These are phyloP conservation scores for Naumovozyma castellii DNA, from an alignment of 805 yeast species.

Conservation along the genomic window DNA sequence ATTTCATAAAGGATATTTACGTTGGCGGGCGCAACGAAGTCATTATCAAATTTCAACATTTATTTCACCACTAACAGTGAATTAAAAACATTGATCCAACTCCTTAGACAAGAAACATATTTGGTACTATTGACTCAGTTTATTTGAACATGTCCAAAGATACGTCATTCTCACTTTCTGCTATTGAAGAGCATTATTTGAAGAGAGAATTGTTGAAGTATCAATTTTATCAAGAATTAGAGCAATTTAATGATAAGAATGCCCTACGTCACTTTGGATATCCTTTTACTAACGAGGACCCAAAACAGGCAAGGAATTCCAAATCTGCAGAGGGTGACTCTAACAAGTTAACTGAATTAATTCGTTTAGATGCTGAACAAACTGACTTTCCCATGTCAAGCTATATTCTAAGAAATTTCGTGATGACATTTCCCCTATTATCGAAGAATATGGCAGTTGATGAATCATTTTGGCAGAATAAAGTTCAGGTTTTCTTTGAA, in stretches of 20 bases:
- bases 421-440: slow-evolving; percentile 70
- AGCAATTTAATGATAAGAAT: slow-evolving; percentile 44
- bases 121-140: no score
- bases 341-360: neutral
- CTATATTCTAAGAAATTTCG: slow-evolving; percentile 52
- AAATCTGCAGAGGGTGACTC: neutral
- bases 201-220: slow-evolving; percentile 68
- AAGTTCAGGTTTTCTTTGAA: slow-evolving; percentile 75
- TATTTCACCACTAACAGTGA: no score
- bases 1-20: no score
- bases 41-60: no score
- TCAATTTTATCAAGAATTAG: slow-evolving; percentile 56
- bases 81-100: no score
- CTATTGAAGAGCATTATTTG: slow-evolving; percentile 76
- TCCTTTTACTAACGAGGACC: slow-evolving; percentile 54
- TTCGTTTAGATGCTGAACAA: slow-evolving; percentile 3
- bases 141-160: neutral
- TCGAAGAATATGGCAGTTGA: slow-evolving; percentile 33
- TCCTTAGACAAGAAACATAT: no score
- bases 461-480: slow-evolving; percentile 66
- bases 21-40: no score
- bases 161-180: slow-evolving; percentile 9
- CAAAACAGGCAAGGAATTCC: slow-evolving; percentile 18
- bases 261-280: slow-evolving; percentile 65
- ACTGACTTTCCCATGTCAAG: slow-evolving; percentile 56